Evolutionary conservation across 1,284 basidiomycete genomes (phyloP).

Genomic region (Stygiomarasmius scandens): DNA sequence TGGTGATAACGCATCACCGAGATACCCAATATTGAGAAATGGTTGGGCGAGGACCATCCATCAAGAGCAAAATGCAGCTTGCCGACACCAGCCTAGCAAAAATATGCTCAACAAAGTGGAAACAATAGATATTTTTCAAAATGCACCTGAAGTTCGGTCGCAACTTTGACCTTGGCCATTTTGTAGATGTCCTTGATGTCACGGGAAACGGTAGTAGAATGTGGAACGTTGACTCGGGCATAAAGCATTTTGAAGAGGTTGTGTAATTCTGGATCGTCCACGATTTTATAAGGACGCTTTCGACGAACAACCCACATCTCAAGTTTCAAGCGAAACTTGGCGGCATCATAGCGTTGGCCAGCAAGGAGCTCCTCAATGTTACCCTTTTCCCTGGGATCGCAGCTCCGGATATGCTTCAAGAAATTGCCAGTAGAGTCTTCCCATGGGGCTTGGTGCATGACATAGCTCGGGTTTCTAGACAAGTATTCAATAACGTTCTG

Average conservation of each 20-base stretch:
- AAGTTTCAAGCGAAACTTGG: not conserved
- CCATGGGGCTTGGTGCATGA: not conserved
- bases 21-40: slow-evolving; percentile 31
- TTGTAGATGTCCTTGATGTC: slow-evolving; percentile 29
- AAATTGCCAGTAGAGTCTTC: not conserved
- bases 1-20: slow-evolving; percentile 31
- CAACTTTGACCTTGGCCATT: slow-evolving; percentile 11
- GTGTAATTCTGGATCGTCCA: slow-evolving; percentile 27
- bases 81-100: not conserved
- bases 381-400: not conserved
- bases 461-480: too few relatives aligned
- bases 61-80: slow-evolving; percentile 32
- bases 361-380: not conserved
- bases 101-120: too few relatives aligned
- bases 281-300: slow-evolving; percentile 23
- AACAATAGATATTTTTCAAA: too few relatives aligned
- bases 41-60: slow-evolving; percentile 34
- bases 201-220: slow-evolving; percentile 26
- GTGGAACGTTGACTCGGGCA: slow-evolving; percentile 26
- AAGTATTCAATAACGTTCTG: too few relatives aligned
- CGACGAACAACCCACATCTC: not conserved
- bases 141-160: not conserved
- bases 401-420: not conserved
- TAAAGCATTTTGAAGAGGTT: slow-evolving; percentile 30
- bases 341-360: not conserved